These are phyloP conservation scores for Fusarium robinianum DNA, from an alignment of 2,329 filamentous ascomycete genomes.

Conservation along the genomic window DNA sequence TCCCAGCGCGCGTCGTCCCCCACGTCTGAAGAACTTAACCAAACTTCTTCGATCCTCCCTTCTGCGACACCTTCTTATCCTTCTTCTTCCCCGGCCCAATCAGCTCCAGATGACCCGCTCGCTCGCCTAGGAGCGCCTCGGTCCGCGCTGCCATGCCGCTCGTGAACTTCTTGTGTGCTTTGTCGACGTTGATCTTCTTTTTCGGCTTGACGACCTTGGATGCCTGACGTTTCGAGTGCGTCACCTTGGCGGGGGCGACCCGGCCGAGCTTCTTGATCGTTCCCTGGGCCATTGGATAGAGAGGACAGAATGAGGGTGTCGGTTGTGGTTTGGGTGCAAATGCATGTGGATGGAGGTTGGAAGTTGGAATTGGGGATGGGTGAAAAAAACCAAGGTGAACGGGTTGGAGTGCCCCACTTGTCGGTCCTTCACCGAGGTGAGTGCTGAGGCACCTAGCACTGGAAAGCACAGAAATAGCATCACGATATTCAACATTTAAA, in stretches of 20 bases:
- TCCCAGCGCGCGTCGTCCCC: too few relatives aligned
- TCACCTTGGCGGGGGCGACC: constrained; percentile 46
- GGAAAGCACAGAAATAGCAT: too few relatives aligned
- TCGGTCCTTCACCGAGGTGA: constrained; percentile 20
- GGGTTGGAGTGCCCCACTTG: neutral
- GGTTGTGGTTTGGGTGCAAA: constrained; percentile 2
- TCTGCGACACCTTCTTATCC: constrained; percentile 45
- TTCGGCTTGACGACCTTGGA: constrained; percentile 57
- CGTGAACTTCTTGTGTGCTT: constrained; percentile 59
- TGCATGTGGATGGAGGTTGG: neutral
- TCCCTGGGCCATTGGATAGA: constrained; percentile 58
- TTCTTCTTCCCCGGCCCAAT: constrained; percentile 60
- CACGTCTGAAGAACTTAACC: constrained; percentile 45
- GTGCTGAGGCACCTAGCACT: too few relatives aligned
- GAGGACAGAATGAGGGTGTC: neutral
- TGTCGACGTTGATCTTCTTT: constrained; percentile 55
- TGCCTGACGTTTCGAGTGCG: constrained; percentile 49
- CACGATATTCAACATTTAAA: neutral
- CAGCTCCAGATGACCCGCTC: constrained; percentile 63
- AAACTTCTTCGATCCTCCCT: constrained; percentile 60
- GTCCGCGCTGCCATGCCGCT: constrained; percentile 59
- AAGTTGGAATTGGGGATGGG: constrained; percentile 39
- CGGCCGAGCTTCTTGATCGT: constrained; percentile 53
- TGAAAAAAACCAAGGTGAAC: constrained; percentile 32
- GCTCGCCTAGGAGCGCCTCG: constrained; percentile 61